Evolutionary conservation across 2,329 filamentous ascomycete genomes (phyloP).

Genomic region (Fusarium floridanum): DNA sequence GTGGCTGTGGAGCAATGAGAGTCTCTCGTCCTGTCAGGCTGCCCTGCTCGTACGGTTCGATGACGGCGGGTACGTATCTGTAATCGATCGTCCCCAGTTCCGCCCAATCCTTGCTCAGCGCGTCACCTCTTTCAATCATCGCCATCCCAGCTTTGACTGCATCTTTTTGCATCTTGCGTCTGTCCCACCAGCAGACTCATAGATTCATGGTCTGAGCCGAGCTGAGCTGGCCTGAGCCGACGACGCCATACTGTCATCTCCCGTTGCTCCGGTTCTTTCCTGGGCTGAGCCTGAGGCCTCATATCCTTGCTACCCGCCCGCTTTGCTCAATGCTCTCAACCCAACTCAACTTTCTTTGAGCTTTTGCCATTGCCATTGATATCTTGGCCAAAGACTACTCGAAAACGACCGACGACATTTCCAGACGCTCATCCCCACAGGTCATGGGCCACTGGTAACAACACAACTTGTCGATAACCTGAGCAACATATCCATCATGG

Average conservation of each 20-base stretch:
- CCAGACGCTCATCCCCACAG: constrained; percentile 20
- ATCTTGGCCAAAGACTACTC: constrained; percentile 13
- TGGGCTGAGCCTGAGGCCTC: constrained; percentile 3
- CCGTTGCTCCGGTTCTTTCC: constrained; percentile 14
- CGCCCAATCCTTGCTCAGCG: constrained; percentile 43
- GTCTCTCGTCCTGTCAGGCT: constrained; percentile 10
- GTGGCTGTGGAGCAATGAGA: constrained; percentile 8
- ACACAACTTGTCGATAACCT: constrained; percentile 34
- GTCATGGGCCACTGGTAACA: constrained; percentile 39
- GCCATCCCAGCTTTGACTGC: constrained; percentile 32
- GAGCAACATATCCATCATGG: constrained; percentile 40
- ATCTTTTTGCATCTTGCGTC: constrained; percentile 29
- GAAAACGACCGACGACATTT: constrained; percentile 22
- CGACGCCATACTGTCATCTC: constrained; percentile 12
- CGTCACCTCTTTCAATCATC: constrained; percentile 38
- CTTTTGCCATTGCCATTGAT: constrained; percentile 12
- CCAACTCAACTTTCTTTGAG: background rate
- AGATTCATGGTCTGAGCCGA: constrained; percentile 9
- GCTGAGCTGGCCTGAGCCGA: constrained; percentile 20
- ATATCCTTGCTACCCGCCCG: background rate
- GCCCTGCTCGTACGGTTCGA: constrained; percentile 15
- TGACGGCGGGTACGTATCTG: constrained; percentile 28
- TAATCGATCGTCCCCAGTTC: constrained; percentile 38
- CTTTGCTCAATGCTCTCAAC: constrained; percentile 1
- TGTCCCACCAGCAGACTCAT: constrained; percentile 7